Evolutionary conservation across 306 rosid genomes (phyloP).

Genomic region (Quercus dentata): DNA sequence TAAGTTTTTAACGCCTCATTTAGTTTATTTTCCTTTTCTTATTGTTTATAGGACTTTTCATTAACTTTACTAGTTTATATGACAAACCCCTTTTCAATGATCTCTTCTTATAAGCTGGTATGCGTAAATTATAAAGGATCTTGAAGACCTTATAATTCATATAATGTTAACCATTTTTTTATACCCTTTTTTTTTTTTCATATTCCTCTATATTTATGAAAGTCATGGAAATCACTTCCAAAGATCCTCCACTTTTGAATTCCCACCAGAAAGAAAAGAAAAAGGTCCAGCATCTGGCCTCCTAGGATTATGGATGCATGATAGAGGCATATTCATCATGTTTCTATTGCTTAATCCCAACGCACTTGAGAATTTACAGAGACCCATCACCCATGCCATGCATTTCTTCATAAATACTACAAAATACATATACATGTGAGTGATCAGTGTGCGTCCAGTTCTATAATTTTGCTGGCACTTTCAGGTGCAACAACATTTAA

Average conservation of each 20-base stretch:
- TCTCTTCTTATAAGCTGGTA: not conserved
- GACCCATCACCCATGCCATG: not conserved
- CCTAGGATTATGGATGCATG: not conserved
- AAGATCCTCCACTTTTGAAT: not conserved
- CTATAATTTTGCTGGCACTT: not conserved
- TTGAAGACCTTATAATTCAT: not conserved
- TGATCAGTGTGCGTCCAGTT: not conserved
- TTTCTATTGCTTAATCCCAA: not conserved
- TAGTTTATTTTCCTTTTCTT: not conserved
- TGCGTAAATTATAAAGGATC: not conserved
- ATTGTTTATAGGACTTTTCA: not conserved
- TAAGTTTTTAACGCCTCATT: constrained; percentile 30
- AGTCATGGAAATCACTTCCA: not conserved
- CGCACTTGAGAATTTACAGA: not conserved
- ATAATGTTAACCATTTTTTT: not conserved
- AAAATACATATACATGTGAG: not conserved
- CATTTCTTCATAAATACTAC: not conserved
- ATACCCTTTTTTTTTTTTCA: too few species aligned
- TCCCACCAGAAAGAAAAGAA: not conserved
- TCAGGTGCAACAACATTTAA: not conserved
- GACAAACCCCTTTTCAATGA: not conserved
- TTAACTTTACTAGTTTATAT: not conserved
- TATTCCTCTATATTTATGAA: not conserved
- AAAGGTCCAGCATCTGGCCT: not conserved
- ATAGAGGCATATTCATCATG: constrained; percentile 14